Percentiles rank a stretch among this genome's conserved stretches.
Conservation (phyloP, 371 early-diverging fungal genomes). For the Catenaria anguillulae region DNA sequence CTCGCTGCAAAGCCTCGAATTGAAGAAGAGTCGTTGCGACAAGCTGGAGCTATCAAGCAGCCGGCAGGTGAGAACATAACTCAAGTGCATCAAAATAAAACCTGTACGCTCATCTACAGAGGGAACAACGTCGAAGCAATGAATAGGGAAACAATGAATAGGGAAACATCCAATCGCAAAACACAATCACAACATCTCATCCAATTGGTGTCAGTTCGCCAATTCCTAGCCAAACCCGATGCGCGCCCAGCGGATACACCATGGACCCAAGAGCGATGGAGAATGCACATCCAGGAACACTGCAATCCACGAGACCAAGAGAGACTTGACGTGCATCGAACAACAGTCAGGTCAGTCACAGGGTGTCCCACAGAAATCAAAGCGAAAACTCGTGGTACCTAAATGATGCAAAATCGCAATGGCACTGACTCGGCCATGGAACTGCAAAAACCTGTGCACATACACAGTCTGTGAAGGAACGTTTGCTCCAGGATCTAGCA, state of each 20-base stretch:
- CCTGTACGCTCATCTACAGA: too few species aligned
- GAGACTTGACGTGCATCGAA: neutral
- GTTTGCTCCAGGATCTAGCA: too few species aligned
- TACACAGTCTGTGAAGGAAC: too few species aligned
- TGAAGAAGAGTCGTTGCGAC: too few species aligned
- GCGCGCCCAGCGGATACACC: neutral
- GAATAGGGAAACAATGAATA: too few species aligned
- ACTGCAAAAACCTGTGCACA: neutral
- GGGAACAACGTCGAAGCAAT: too few species aligned
- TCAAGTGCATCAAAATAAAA: too few species aligned
- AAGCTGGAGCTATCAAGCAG: too few species aligned
- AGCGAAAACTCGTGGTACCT: neutral
- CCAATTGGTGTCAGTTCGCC: neutral
- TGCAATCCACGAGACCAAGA: neutral
- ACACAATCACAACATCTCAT: neutral
- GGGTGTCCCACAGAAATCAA: neutral
- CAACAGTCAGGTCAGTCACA: neutral
- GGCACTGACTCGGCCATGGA: neutral
- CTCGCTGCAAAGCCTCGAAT: too few species aligned
- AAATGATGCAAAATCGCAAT: neutral
- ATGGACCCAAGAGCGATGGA: neutral
- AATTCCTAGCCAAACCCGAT: slow-evolving; percentile 1
- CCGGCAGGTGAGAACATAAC: too few species aligned
- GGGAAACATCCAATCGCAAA: too few species aligned
- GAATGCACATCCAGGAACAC: slow-evolving; percentile 1